Conservation (phyloP, 495 filamentous ascomycete genomes). For the Evansstolkia leycettana region DNA sequence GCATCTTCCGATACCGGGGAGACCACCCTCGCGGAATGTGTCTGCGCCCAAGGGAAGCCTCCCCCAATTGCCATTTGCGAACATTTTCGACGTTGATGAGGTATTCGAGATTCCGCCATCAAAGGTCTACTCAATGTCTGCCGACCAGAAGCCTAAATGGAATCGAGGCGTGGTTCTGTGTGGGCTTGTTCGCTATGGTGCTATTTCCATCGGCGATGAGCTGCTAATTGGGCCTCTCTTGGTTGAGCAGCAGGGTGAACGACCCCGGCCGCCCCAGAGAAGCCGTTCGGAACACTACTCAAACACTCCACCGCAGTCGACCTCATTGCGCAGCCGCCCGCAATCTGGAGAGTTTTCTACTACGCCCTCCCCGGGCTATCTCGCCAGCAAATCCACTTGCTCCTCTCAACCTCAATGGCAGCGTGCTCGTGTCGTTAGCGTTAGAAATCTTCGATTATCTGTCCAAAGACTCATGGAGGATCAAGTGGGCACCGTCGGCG, state of each 20-base stretch:
- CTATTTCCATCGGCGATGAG: constrained; percentile 64
- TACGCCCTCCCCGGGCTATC: constrained; percentile 12
- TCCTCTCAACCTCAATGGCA: constrained; percentile 48
- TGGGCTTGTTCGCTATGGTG: constrained; percentile 70
- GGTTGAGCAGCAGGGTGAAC: constrained; percentile 17
- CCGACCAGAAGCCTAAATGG: constrained; percentile 23
- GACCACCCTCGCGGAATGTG: constrained; percentile 27
- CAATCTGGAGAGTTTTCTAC: constrained; percentile 22
- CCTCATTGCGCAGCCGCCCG: constrained; percentile 18
- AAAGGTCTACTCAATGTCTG: constrained; percentile 28
- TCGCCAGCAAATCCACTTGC: too few species aligned
- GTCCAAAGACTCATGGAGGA: constrained; percentile 64
- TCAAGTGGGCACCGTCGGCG: constrained; percentile 83
- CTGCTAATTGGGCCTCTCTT: constrained; percentile 70
- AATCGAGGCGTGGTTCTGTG: constrained; percentile 57
- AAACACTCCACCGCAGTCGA: constrained; percentile 9
- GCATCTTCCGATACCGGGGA: constrained; percentile 57
- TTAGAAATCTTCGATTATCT: constrained; percentile 77
- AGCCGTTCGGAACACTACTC: constrained; percentile 7
- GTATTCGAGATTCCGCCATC: constrained; percentile 51
- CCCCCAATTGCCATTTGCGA: constrained; percentile 29
- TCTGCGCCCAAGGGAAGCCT: constrained; percentile 6
- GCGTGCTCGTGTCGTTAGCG: constrained; percentile 63
- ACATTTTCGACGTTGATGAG: constrained; percentile 82
- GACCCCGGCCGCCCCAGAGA: constrained; percentile 9